Conservation (phyloP, 192 early-diverging fungal species). For the Podila epigama region DNA sequence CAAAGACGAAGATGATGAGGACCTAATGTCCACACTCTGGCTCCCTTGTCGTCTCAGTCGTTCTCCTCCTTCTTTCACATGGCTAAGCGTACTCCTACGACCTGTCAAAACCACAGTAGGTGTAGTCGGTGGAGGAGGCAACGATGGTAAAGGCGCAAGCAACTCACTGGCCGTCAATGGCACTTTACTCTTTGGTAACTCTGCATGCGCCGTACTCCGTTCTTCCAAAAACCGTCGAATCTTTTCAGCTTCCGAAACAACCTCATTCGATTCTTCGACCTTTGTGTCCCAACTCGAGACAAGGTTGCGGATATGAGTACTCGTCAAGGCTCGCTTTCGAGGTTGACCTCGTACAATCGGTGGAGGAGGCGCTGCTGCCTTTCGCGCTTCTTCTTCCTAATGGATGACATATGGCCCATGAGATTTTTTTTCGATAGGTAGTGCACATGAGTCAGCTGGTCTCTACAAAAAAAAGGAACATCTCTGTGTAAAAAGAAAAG, state of each 20-base stretch:
- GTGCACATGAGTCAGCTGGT: not conserved
- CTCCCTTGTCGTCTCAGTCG: not conserved
- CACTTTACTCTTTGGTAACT: conserved; percentile 30
- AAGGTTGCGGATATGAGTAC: conserved; percentile 32
- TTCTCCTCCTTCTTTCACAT: not conserved
- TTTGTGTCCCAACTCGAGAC: conserved; percentile 46
- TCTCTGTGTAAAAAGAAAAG: not conserved
- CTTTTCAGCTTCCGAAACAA: conserved; percentile 22
- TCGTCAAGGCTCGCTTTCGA: conserved; percentile 39
- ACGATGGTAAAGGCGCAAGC: conserved; percentile 22
- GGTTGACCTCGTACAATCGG: conserved; percentile 40
- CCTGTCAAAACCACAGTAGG: not conserved
- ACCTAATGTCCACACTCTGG: not conserved
- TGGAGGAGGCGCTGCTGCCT: conserved; percentile 32
- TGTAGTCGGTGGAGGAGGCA: conserved; percentile 31
- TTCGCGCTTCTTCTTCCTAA: conserved; percentile 43
- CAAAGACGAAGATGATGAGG: not conserved
- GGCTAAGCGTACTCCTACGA: no score
- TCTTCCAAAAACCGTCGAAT: conserved; percentile 35
- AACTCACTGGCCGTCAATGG: conserved; percentile 31
- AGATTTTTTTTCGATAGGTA: no score
- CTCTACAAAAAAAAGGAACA: not conserved
- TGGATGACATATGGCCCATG: no score
- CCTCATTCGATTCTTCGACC: conserved; percentile 40
- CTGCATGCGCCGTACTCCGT: conserved; percentile 36